Conservation (phyloP, 2,329 filamentous ascomycete species). For the Diplocarpon rosae region DNA sequence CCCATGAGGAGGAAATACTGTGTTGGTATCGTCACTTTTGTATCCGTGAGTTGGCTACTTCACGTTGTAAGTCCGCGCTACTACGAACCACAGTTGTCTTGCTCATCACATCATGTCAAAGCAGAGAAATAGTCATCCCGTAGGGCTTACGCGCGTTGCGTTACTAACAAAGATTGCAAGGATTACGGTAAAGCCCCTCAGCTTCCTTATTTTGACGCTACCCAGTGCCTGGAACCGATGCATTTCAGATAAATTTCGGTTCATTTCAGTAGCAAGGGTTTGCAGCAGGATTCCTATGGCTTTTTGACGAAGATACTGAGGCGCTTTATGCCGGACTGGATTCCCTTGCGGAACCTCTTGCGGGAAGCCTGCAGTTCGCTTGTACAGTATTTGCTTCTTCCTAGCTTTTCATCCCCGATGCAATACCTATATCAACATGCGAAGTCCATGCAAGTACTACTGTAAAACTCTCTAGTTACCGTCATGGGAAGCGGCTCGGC, state of each 20-base stretch:
- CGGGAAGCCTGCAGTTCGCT: conserved; percentile 8
- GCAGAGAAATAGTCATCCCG: conserved; percentile 10
- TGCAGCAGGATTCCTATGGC: neutral
- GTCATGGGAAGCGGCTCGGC: conserved; percentile 1
- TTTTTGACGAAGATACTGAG: neutral
- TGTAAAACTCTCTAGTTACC: neutral
- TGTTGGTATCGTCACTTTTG: no score
- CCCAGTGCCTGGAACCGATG: conserved; percentile 1
- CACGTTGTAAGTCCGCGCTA: neutral
- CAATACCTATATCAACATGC: conserved; percentile 4
- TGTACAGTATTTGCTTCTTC: conserved; percentile 4
- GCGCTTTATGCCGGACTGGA: neutral
- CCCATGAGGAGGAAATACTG: no score
- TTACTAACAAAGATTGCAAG: conserved; percentile 16
- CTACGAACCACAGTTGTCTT: neutral
- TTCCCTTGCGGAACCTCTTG: conserved; percentile 3
- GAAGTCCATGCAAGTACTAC: conserved; percentile 1
- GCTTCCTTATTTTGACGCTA: conserved; percentile 11
- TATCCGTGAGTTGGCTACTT: neutral
- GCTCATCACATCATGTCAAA: neutral
- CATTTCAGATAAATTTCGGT: neutral
- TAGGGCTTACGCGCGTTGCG: neutral
- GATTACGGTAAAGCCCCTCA: conserved; percentile 17
- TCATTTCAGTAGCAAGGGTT: no score
- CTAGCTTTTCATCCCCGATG: neutral